Base-by-base conservation (phyloP, 306 rosid species). In the Pyrus betulifolia region DNA sequence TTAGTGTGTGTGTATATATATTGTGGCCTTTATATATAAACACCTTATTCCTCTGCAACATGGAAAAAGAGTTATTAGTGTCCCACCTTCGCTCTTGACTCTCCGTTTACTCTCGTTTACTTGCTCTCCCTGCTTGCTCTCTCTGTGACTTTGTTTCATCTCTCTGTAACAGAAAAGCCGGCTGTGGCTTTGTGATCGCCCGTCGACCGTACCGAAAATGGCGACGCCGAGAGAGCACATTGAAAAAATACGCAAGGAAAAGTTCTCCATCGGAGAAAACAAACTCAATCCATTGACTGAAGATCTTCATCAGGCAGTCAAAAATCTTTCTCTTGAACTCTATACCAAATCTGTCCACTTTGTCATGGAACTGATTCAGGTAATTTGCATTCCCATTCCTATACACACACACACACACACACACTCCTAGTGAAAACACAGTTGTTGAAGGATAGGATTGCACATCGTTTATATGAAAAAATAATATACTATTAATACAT, bases 331-430 rank as follows among this genome's bases (percentile, higher is more conserved):
- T 0, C 90, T 88, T 0, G 91, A 92, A 28, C 92, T 92, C 23
- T 92, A 92, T 71, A 84, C 93, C 42, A 90, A 84, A 63, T 91
- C 87, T 57, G 91, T 90, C 44, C 96, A 92, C 77, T 92, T 92
- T 46, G 88, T 90, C 22, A 88, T 92, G 97, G 97, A 92, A 14
- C 91, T 92, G 58, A 87, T 92, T 15, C 97, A 91, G 91, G 97
- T 84, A 42, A 42, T 42, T 71, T 21, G 8, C 31, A 10, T 31
- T 64, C 45, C 10, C 31, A 30, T 1, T 7, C 22, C 5, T 31
- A 40, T 40, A 40, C 10, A 38, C 11, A 38, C 2, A 8, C 10
- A 38, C 2, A 8, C 10, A n/a, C n/a, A 38, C 3, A 8, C 11
- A 40, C 44, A 7, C 44, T 40, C 11, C 44, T 40, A 8, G 11